phyloP scores from a whole-genome alignment of 1,284 basidiomycete genomes.

The Rhodotorula sp. region DNA sequence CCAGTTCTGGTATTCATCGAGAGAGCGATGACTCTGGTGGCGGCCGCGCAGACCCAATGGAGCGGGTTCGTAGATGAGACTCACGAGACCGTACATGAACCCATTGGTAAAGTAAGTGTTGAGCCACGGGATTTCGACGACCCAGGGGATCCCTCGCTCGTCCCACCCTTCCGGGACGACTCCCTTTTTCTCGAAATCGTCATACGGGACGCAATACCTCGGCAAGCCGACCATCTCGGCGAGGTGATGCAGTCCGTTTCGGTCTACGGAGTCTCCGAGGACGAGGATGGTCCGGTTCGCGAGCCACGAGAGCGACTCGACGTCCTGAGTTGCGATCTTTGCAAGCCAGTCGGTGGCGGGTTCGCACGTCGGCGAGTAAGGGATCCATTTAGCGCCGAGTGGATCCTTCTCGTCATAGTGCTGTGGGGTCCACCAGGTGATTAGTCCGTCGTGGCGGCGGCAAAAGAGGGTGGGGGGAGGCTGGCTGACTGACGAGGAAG shows the following conservation, averaged over 20 bases:
- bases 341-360: slow-evolving; percentile 43
- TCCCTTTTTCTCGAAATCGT: slow-evolving; percentile 36
- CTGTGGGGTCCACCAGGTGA: neutral
- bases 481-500: slow-evolving; percentile 26
- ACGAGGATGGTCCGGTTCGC: slow-evolving; percentile 43
- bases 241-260: slow-evolving; percentile 43
- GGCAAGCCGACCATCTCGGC: slow-evolving; percentile 38
- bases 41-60: no score
- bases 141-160: slow-evolving; percentile 39
- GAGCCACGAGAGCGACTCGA: slow-evolving; percentile 36
- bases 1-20: neutral
- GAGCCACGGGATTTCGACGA: slow-evolving; percentile 39
- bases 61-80: neutral
- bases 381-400: slow-evolving; percentile 38
- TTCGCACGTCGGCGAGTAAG: slow-evolving; percentile 37
- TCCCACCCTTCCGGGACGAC: slow-evolving; percentile 38
- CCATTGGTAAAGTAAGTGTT: slow-evolving; percentile 41
- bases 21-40: neutral
- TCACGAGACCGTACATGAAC: slow-evolving; percentile 44
- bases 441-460: neutral
- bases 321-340: slow-evolving; percentile 22
- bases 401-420: slow-evolving; percentile 31
- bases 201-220: slow-evolving; percentile 36
- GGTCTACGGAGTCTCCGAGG: slow-evolving; percentile 45
- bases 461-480: neutral